A percentile compares a stretch with the other conserved stretches of the same genome.
Evolutionary conservation across 495 filamentous ascomycete species (phyloP).

Genomic region (Podospora pseudopauciseta): DNA sequence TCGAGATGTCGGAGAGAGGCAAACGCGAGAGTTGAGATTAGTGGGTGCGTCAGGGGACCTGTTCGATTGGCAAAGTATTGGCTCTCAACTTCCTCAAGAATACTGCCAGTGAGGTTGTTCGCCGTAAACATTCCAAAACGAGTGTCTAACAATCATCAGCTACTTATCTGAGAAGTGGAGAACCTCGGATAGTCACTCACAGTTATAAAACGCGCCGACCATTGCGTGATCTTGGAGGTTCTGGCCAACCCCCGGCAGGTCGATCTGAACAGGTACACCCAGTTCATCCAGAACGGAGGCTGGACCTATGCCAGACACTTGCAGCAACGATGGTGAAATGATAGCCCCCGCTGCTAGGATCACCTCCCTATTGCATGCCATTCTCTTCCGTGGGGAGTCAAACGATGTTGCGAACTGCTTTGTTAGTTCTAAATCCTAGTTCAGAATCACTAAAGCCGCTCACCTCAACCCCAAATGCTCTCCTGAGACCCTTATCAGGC

Average conservation of each 20-base stretch:
- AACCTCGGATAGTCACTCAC: conserved; percentile 21
- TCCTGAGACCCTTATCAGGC: conserved; percentile 34
- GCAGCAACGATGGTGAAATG: conserved; percentile 59
- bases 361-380: conserved; percentile 48
- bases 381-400: conserved; percentile 6
- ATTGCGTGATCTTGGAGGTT: conserved; percentile 66
- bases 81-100: conserved; percentile 23
- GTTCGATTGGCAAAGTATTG: conserved; percentile 38
- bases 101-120: conserved; percentile 31
- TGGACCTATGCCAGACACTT: conserved; percentile 61
- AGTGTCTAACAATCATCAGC: conserved; percentile 30
- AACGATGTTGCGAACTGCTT: conserved; percentile 19
- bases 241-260: conserved; percentile 58
- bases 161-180: not conserved
- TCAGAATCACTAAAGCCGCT: not conserved
- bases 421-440: conserved; percentile 15
- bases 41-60: conserved; percentile 21
- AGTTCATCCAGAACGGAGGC: conserved; percentile 43
- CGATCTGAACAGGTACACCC: conserved; percentile 47
- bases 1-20: conserved; percentile 14
- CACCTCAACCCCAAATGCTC: conserved; percentile 26
- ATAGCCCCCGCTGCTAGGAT: conserved; percentile 59
- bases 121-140: conserved; percentile 33
- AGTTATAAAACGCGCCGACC: conserved; percentile 43
- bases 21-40: conserved; percentile 27